Evolutionary conservation across 164 flowering plant genomes (phyloP), one percentile per base, ranked within the genome.

Genomic region (Vitis labrusca): DNA sequence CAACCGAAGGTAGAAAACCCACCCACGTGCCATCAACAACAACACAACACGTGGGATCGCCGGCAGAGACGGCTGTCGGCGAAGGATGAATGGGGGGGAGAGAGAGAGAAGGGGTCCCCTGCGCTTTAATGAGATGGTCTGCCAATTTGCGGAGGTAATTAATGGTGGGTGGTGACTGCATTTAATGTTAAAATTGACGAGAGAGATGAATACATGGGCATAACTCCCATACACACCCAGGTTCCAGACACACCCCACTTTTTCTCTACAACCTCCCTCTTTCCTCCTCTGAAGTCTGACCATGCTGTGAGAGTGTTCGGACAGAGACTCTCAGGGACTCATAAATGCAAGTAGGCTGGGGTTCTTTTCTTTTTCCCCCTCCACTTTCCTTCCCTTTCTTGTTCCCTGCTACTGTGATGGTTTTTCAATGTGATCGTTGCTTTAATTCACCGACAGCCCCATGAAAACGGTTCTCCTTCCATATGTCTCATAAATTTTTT

Each of bases 121-220:
- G 61, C 8, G 16, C 19, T 10, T 72, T 50, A 66, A 59, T 60
- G 71, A 48, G 57, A 50, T 9, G 50, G 70, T 53, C 78, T 75
- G 78, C 63, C 78, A 59, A 67, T 52, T 59, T 55, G 67, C 17
- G 15, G 67, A 44, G n/a, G 61, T 47, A 72, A 77, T 73, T 65
- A 73, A 75, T 44, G 50, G 76, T 54, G 3, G 67, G 74, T 47
- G 66, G 71, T 64, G 70, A 60, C 52, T 37, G 77, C 77, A 73
- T 67, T 75, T 48, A 81, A 66, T 72, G 76, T 3, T 13, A 47
- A 67, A 73, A 73, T 73, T 66, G 80, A 73, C 80, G 77, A 73
- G 32, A 55, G 48, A 57, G 47, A 65, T 10, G 4, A 10, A 5
- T 37, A 9, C 23, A 61, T 32, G 44, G 44, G 5, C 44, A 4